Base-by-base conservation (phyloP, 345 rosid species). In the Aquilaria yunnanensis region DNA sequence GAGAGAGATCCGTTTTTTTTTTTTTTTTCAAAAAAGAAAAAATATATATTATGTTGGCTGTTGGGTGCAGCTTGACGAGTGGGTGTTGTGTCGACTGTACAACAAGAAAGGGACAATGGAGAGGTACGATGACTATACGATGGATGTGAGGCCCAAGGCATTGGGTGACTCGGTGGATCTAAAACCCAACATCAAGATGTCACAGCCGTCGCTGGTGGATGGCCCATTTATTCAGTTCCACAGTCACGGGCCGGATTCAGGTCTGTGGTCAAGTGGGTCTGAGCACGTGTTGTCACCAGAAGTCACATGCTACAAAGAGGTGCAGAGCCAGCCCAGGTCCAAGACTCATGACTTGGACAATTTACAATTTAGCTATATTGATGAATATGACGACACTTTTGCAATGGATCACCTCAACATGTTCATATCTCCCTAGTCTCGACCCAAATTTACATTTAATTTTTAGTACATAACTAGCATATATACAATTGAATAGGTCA, bases 51-150 rank as follows among this genome's bases (percentile, higher is more conserved):
- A 23, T 23, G 23, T 23, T 23, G 23, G 23, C 23, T 23, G 23
- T 23, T 23, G 23, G 23, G 23, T 75, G 59, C 84, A 75, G 89
- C 84, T 84, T 46, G 89, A 84, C 58, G 92, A 85, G 46, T 85
- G 86, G 88, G 92, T 85, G 2, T 56, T 85, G 6, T 85, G 92
- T 43, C 82, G 92, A 32, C 68, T 85, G 57, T 85, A 85, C 80
- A 85, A 85, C 82, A 85, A 85, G 71, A 85, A 83, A 59, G 88
- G 92, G 12, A 63, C 54, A 54, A 67, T 81, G 3, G 86, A 85
- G 73, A 85, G 75, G 66, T 61, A 77, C 51, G 68, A 6, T 5
- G 31, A 0, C 75, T 66, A 6, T 53, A 58, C 2, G 65, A 63
- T 49, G 30, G 46, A 10, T 31, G n/a, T 12, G 50, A 51, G 4